These are phyloP conservation scores for Tricholoma furcatifolium DNA, from an alignment of 768 basidiomycete genomes.

Conservation along the genomic window DNA sequence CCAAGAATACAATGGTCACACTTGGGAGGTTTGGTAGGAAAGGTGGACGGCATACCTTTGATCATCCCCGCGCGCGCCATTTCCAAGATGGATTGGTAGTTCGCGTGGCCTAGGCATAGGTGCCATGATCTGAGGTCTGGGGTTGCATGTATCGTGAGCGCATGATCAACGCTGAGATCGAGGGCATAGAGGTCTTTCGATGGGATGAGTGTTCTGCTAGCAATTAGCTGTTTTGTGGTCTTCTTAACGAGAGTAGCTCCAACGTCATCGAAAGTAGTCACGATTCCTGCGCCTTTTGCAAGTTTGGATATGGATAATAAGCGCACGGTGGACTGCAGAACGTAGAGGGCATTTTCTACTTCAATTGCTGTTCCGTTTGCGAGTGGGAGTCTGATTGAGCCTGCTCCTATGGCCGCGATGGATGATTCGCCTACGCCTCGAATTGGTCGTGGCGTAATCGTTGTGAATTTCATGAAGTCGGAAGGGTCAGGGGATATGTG, in stretches of 20 bases:
- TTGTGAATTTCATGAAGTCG: not conserved
- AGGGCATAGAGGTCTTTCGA: not conserved
- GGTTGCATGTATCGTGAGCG: not conserved
- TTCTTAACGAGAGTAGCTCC: not conserved
- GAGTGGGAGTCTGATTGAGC: not conserved
- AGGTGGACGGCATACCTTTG: conserved; percentile 24
- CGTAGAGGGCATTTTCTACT: too few relatives aligned
- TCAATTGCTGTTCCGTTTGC: too few relatives aligned
- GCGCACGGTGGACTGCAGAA: not conserved
- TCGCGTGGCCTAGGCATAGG: conserved; percentile 5
- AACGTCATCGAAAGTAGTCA: not conserved
- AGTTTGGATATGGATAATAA: not conserved
- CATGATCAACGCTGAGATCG: not conserved
- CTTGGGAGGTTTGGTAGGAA: too few relatives aligned
- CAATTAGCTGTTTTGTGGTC: not conserved
- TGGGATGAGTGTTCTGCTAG: not conserved
- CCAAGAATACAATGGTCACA: conserved; percentile 34
- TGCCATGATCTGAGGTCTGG: conserved; percentile 10
- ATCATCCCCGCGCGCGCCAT: not conserved
- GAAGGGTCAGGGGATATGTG: not conserved
- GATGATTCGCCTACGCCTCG: not conserved
- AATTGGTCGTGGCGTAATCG: not conserved
- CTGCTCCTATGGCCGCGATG: too few relatives aligned
- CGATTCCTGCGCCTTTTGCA: too few relatives aligned
- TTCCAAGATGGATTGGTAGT: conserved; percentile 1